Base-by-base conservation (phyloP, 2,329 filamentous ascomycete species). In the Colletotrichum graminicola region DNA sequence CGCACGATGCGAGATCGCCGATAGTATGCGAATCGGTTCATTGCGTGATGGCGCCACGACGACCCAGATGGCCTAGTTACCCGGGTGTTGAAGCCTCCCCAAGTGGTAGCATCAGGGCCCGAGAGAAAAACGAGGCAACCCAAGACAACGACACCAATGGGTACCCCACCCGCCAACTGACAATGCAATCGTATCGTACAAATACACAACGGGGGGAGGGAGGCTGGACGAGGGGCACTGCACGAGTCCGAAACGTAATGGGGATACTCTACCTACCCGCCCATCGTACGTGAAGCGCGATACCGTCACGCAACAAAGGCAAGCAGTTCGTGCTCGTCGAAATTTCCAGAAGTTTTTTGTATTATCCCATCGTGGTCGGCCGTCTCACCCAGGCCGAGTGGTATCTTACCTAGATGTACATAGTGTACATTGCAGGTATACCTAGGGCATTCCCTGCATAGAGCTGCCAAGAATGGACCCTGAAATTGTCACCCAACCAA, bases 371-470 rank as follows among this genome's bases (percentile, higher is more conserved):
- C 51, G 41, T 61, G 65, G 43, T 63, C 57, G 54, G 23, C 64
- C 23, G 32, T 6, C 34, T 8, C 43, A 45, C 34, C 67, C 63
- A 29, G 43, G 57, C 55, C 54, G n/a, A 26, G 55, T 54, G 18
- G 45, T 63, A 45, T 51, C 11, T 11, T 29, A 29, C 29, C 29
- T 29, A 29, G 29, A 29, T 29, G 29, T 29, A n/a, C n/a, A n/a
- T n/a, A 29, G 29, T 29, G 12, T 39, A 47, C 23, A 36, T 32
- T 43, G 7, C 41, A 6, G 36, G 32, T 49, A 55, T 39, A n/a
- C n/a, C n/a, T n/a, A 21, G 32, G 62, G 56, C 41, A 49, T n/a
- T 67, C 67, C 57, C 57, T 67, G 67, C 41, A 57, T n/a, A 36
- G 10, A 23, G 21, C 16, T 62, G 26, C 67, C 54, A 45, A 32